Evolutionary conservation across 108 stramenopile genomes (phyloP).

Genomic region (Nannochloropsis gaditana): DNA sequence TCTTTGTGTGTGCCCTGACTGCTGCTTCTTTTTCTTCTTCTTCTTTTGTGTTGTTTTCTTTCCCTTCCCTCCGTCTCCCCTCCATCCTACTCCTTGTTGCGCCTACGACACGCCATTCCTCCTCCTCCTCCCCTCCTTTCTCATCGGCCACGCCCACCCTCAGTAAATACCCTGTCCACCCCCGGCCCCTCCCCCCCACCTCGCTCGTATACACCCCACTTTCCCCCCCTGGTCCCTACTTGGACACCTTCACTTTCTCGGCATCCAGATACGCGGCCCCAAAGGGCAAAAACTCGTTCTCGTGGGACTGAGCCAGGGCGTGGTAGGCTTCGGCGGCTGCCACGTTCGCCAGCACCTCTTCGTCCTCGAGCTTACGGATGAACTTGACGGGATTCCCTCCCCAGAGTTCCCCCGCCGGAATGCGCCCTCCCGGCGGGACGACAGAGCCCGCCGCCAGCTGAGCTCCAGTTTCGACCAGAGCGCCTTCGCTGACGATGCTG

Average conservation of each 20-base stretch:
- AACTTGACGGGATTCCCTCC: constrained; percentile 52
- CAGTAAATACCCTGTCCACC: too few species aligned
- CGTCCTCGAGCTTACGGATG: constrained; percentile 45
- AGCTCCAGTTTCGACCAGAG: constrained; percentile 42
- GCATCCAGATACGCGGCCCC: constrained; percentile 51
- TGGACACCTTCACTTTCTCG: constrained; percentile 29
- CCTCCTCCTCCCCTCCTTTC: not conserved
- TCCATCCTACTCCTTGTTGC: too few species aligned
- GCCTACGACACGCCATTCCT: too few species aligned
- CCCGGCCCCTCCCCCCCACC: not conserved
- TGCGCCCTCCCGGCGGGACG: constrained; percentile 43
- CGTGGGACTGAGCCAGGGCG: constrained; percentile 34
- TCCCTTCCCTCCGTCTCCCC: not conserved
- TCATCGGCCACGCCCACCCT: too few species aligned
- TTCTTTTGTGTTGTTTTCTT: not conserved
- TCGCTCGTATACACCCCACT: not conserved
- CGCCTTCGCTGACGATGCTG: constrained; percentile 46
- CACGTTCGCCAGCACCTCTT: constrained; percentile 32
- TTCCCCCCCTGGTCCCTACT: not conserved
- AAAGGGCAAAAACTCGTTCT: constrained; percentile 51
- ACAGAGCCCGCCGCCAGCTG: constrained; percentile 45
- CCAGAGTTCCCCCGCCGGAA: constrained; percentile 49
- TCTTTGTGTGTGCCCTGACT: not conserved
- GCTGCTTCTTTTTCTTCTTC: not conserved
- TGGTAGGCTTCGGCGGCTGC: constrained; percentile 26